These are phyloP conservation scores for Pseudogymnoascus sp. DNA, from an alignment of 2,329 filamentous ascomycete species.

Conservation along the genomic window DNA sequence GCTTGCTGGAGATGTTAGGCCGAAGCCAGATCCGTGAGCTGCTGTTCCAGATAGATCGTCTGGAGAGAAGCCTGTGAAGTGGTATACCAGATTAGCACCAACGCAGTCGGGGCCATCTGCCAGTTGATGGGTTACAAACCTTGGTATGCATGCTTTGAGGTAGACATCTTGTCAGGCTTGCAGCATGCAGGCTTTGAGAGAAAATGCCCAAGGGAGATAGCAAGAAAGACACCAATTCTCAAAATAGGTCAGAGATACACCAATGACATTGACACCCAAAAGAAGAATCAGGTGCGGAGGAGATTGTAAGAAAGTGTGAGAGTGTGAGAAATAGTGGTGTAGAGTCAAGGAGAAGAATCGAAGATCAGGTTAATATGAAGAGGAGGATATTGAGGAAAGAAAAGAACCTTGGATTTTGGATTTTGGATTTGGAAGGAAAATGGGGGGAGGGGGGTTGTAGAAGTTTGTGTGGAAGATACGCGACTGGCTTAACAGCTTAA, in stretches of 20 bases:
- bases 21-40: conserved; percentile 3
- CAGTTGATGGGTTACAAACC: conserved; percentile 34
- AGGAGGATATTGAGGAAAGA: background rate
- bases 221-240: background rate
- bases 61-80: conserved; percentile 56
- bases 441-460: background rate
- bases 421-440: background rate
- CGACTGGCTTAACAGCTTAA: background rate
- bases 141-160: conserved; percentile 8
- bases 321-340: background rate
- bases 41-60: conserved; percentile 34
- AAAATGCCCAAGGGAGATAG: background rate
- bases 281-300: background rate
- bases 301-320: background rate
- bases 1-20: conserved; percentile 20
- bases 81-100: conserved; percentile 58
- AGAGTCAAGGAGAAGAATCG: background rate
- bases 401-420: background rate
- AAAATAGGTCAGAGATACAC: background rate
- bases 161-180: conserved; percentile 10
- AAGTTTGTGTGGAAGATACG: conserved; percentile 1
- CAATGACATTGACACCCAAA: background rate
- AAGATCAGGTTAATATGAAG: conserved; percentile 8
- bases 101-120: conserved; percentile 47
- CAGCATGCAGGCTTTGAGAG: background rate